Percentiles rank a stretch among this genome's conserved stretches.
phyloP scores from a whole-genome alignment of 345 rosid species.

The Excoecaria cochinchinensis region DNA sequence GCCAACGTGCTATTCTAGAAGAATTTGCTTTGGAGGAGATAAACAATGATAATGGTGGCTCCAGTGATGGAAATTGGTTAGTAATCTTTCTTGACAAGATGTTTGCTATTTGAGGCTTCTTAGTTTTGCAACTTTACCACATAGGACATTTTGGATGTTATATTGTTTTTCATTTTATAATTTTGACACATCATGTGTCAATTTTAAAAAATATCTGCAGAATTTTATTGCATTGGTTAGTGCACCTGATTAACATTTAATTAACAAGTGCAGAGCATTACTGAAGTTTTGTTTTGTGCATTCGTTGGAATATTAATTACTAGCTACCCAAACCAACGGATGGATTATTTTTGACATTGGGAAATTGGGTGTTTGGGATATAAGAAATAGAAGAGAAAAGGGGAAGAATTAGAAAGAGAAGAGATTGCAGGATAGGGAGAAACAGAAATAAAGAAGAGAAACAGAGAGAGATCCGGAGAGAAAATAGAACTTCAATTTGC shows the following conservation, averaged over 20 bases:
- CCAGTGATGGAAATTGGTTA: conserved; percentile 60
- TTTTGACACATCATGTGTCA: not conserved
- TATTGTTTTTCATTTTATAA: not conserved
- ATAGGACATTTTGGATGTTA: not conserved
- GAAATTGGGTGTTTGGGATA: not conserved
- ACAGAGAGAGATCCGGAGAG: too few species aligned
- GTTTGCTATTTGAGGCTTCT: conserved; percentile 12
- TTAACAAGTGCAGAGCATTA: not conserved
- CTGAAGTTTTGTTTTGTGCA: not conserved
- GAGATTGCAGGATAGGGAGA: too few species aligned
- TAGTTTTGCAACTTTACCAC: conserved; percentile 7
- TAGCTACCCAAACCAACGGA: not conserved
- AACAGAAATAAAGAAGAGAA: too few species aligned
- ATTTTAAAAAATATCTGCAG: not conserved
- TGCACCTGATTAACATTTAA: too few species aligned
- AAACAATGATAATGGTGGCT: conserved; percentile 37
- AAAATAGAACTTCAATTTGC: too few species aligned
- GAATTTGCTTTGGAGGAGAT: conserved; percentile 87
- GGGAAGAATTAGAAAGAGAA: too few species aligned
- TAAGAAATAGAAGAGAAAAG: too few species aligned
- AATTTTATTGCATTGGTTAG: not conserved
- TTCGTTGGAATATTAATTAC: not conserved
- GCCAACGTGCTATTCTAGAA: conserved; percentile 76
- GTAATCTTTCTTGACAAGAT: conserved; percentile 23
- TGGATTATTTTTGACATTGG: conserved; percentile 3